phyloP scores from a whole-genome alignment of 495 filamentous ascomycete species.

The Venustampulla echinocandica region DNA sequence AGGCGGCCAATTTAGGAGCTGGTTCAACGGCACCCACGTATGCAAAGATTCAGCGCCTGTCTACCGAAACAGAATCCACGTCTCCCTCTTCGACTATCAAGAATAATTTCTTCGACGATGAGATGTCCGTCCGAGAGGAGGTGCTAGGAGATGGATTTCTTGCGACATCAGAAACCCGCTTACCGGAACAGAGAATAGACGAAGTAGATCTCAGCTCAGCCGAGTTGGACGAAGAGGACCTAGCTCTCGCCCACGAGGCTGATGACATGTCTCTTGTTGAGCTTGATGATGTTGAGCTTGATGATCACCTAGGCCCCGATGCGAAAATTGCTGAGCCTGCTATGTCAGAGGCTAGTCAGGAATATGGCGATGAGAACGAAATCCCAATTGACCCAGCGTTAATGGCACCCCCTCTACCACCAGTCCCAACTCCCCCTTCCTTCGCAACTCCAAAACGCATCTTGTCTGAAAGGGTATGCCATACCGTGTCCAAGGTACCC shows the following conservation, averaged over 20 bases:
- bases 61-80: constrained; percentile 9
- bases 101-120: constrained; percentile 47
- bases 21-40: constrained; percentile 4
- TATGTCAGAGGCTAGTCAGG: constrained; percentile 49
- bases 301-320: not conserved
- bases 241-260: constrained; percentile 40
- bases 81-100: constrained; percentile 27
- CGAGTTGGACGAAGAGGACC: constrained; percentile 33
- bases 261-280: constrained; percentile 44
- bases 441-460: constrained; percentile 21
- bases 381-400: constrained; percentile 44
- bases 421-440: not conserved
- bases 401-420: constrained; percentile 10
- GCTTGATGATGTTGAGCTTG: constrained; percentile 23
- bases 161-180: constrained; percentile 24
- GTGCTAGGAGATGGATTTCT: no score
- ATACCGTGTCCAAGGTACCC: constrained; percentile 70
- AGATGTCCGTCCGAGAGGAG: constrained; percentile 40
- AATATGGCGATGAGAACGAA: constrained; percentile 55
- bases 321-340: constrained; percentile 15
- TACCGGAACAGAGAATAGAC: constrained; percentile 13
- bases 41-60: not conserved
- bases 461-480: constrained; percentile 36
- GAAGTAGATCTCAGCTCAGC: constrained; percentile 18
- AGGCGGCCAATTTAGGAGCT: not conserved